These are phyloP conservation scores for Laguncularia racemosa DNA, from an alignment of 345 rosid genomes.

Conservation along the genomic window DNA sequence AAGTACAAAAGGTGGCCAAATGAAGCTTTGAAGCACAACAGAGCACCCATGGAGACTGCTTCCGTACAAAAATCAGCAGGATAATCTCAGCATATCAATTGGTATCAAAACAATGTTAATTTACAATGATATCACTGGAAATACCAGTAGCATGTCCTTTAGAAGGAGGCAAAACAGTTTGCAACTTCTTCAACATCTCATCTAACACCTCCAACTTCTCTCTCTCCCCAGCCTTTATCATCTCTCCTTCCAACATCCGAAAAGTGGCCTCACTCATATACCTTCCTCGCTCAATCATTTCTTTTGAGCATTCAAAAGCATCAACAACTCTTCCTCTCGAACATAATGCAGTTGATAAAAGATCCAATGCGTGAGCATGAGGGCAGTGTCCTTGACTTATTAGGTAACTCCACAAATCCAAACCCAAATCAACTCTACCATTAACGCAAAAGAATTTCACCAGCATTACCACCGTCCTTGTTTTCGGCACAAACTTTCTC, in stretches of 20 bases:
- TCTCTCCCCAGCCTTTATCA: conserved; percentile 25
- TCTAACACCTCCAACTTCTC: conserved; percentile 48
- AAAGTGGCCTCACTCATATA: conserved; percentile 40
- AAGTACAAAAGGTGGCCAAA: no score
- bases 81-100: no score
- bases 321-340: conserved; percentile 46
- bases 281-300: conserved; percentile 71
- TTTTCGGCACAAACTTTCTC: conserved; percentile 49
- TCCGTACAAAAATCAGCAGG: no score
- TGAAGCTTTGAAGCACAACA: no score
- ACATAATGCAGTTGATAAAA: conserved; percentile 64
- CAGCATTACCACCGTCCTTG: conserved; percentile 71
- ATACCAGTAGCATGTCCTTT: conserved; percentile 14
- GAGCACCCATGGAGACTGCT: no score
- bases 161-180: conserved; percentile 45
- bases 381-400: conserved; percentile 68
- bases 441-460: conserved; percentile 70
- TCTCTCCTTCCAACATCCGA: conserved; percentile 42
- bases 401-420: conserved; percentile 55
- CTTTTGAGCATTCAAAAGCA: conserved; percentile 61
- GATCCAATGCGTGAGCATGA: conserved; percentile 70
- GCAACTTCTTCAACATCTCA: conserved; percentile 38
- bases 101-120: no score
- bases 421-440: conserved; percentile 42
- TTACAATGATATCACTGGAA: background rate